Base-by-base conservation (phyloP, 208 protist genomes). In the Leishmania tropica region DNA sequence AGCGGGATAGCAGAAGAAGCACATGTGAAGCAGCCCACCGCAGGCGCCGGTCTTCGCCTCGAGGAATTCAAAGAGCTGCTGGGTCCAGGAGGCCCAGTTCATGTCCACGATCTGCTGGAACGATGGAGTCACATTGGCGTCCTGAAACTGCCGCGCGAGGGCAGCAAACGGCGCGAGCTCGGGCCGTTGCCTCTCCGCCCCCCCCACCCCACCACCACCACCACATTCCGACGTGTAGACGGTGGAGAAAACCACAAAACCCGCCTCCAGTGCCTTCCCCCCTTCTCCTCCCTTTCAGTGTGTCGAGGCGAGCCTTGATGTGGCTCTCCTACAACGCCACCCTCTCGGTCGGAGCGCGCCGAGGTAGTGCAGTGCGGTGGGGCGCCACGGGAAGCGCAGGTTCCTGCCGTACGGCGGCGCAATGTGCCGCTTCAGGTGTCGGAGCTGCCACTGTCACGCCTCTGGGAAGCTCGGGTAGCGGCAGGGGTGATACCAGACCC, bases 1-100 rank as follows among this genome's bases (percentile, higher is more conserved):
- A 0, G 80, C 80, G 24, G 51, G 80, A 65, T 67, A 83, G 75
- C 73, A 83, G 80, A 83, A 76, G 65, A 73, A 83, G 64, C 78
- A 73, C 24, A 79, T 58, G 65, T 67, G 75, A 21, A 45, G 37
- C 24, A 83, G 74, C 24, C 51, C 80, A 1, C 74, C 53, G 75
- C 73, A 83, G 35, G 53, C 54, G 1, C 42, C 74, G 6, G 45
- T 37, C 17, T n/a, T 31, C 74, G 75, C 70, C 54, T 80, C 81
- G 42, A 28, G 56, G 47, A 80, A 80, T 58, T 84, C 75, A 48
- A 84, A 77, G 68, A 24, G 78, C 13, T 51, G 81, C 5, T 75
- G 65, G 31, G 79, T 67, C 68, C 79, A 84, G 0, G 75, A 56
- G 65, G 64, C 74, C 8, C 53, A 40, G 40, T 42, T 24, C 81